Conservation (phyloP, 768 basidiomycete species). For the Russula griseocarnosa region DNA sequence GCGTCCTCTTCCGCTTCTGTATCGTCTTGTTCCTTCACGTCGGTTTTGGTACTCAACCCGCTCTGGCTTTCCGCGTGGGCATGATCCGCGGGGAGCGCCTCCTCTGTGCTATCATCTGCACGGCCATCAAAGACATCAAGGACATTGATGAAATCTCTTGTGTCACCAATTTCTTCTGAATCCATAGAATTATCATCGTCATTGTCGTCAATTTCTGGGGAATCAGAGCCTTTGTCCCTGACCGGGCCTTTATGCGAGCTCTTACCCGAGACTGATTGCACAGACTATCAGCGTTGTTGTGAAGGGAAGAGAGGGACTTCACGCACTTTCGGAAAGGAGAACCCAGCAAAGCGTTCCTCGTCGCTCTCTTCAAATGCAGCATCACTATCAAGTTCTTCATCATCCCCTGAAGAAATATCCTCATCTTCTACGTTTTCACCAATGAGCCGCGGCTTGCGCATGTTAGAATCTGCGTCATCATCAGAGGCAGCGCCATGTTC, state of each 20-base stretch:
- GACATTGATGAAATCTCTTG: conserved; percentile 31
- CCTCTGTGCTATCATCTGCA: conserved; percentile 30
- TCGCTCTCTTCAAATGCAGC: conserved; percentile 80
- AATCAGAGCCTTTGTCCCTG: not conserved
- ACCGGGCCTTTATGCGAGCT: not conserved
- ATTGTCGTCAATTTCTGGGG: conserved; percentile 34
- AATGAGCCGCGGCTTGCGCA: conserved; percentile 38
- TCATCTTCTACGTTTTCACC: conserved; percentile 37
- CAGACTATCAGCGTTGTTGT: conserved; percentile 6
- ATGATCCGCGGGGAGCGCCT: conserved; percentile 4
- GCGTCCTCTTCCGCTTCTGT: conserved; percentile 33
- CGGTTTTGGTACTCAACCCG: conserved; percentile 32
- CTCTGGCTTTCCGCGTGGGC: not conserved
- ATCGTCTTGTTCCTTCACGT: conserved; percentile 7
- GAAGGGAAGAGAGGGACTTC: not conserved
- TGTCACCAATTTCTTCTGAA: conserved; percentile 37
- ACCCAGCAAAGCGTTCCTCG: conserved; percentile 71
- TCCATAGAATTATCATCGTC: conserved; percentile 38
- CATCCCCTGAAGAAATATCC: conserved; percentile 52
- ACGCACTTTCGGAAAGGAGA: conserved; percentile 41
- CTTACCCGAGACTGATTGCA: conserved; percentile 11
- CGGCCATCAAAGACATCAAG: conserved; percentile 32
- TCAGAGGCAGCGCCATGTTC: conserved; percentile 33
- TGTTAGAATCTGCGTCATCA: conserved; percentile 37
- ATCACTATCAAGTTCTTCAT: conserved; percentile 85